Evolutionary conservation across 2,329 filamentous ascomycete genomes (phyloP), one percentile per base, ranked within the genome.

Genomic region (Clarireedia sp.): DNA sequence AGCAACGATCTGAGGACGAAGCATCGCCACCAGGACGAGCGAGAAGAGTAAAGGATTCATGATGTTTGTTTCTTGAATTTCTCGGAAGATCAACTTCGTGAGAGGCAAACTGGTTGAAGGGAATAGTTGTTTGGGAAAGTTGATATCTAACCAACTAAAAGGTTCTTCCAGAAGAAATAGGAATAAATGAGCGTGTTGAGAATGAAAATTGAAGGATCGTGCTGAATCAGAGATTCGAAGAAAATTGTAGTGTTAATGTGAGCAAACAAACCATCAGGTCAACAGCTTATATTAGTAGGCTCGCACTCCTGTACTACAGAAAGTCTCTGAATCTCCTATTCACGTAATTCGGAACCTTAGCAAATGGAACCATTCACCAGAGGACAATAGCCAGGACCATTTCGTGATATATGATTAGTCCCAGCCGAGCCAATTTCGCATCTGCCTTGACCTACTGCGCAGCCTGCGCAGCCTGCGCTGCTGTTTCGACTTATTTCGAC

Each of bases 1-100:
- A 48, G 71, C 71, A 52, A 72, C 69, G 23, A 48, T 41, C 47
- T 59, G 56, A 37, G 48, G 19, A 48, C 12, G 33, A 16, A 17
- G 40, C 26, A 62, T 23, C 21, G 60, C 59, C 40, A 44, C 60
- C n/a, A 67, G 56, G 33, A 43, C 51, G 12, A 54, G 47, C 21
- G 52, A n/a, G 46, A 58, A 44, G 51, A 51, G 57, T 19, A 29
- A 23, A 24, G 51, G 5, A n/a, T 46, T 23, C 53, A 55, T 40
- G 23, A 36, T 46, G 24, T 26, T 26, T 7, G 24, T 16, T 17
- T 37, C 12, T 21, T 33, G 29, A 12, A 12, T 3, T 10, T 14
- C 29, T 14, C 29, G 8, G 29, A 37, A 51, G 53, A 51, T 51
- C 29, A 16, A 55, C 9, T 46, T 38, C 19, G 12, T 24, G 26